Evolutionary conservation across 2,329 filamentous ascomycete genomes (phyloP), one percentile per base, ranked within the genome.

Genomic region (Talaromyces sp.): DNA sequence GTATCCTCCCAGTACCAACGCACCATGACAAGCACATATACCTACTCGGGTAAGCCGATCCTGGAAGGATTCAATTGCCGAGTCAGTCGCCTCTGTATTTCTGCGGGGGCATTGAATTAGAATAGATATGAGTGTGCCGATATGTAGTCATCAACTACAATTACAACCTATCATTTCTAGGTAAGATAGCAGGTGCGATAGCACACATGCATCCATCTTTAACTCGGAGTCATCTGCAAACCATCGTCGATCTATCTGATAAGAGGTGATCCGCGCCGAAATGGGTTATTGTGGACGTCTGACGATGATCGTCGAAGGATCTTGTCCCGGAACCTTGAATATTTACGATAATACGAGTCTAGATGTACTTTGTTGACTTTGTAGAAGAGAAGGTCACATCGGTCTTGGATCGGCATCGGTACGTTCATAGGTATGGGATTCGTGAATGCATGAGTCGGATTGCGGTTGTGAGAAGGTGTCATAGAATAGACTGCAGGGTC

Each of bases 341-440:
- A 52, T 20, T 42, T 36, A 32, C 49, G 43, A 48, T 49, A 40
- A 30, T 41, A 39, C 42, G 22, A 37, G 35, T 42, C n/a, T n/a
- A n/a, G n/a, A n/a, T n/a, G 35, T 33, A n/a, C 5, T 35, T n/a
- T 16, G n/a, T 14, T n/a, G 33, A 35, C 20, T 39, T 11, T 9
- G 11, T 19, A 47, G 17, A 19, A 47, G 29, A 3, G 19, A 56
- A 37, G 48, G 59, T 60, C 55, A 60, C 53, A 62, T 62, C 45
- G 49, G 29, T 29, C n/a, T 32, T 20, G 36, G 40, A 47, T 24
- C 13, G 13, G 46, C 14, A 29, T 16, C 17, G 16, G 13, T 29
- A 10, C 16, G 20, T 40, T 10, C 16, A 6, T 35, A 17, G 4
- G 29, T 36, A 10, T 29, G 19, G 5, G 47, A 32, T 20, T 13